phyloP scores from a whole-genome alignment of 768 basidiomycete genomes.

The Auriscalpium microsporum region DNA sequence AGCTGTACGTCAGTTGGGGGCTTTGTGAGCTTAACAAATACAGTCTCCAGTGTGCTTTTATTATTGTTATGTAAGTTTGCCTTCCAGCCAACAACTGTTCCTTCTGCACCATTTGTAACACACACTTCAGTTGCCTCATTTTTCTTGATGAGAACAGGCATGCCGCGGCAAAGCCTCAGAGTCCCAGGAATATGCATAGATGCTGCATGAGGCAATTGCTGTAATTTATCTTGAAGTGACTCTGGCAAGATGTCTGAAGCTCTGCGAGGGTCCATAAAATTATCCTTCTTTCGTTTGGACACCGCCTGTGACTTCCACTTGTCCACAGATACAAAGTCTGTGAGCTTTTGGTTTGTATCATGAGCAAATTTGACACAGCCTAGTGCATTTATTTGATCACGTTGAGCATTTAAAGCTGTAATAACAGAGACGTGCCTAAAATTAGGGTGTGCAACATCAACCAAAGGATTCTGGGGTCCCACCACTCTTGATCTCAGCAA shows the following conservation, averaged over 20 bases:
- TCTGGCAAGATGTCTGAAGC: background rate
- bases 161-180: constrained; percentile 14
- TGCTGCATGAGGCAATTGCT: constrained; percentile 14
- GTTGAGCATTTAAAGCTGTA: constrained; percentile 27
- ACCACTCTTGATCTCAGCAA: constrained; percentile 24
- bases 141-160: constrained; percentile 18
- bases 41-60: background rate
- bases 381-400: constrained; percentile 30
- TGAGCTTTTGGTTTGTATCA: constrained; percentile 21
- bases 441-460: constrained; percentile 7
- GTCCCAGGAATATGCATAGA: constrained; percentile 14
- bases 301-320: background rate
- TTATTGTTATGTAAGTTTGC: background rate
- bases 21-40: constrained; percentile 12
- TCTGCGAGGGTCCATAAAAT: background rate
- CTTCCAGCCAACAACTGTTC: constrained; percentile 10
- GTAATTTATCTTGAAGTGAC: constrained; percentile 12
- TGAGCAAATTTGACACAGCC: constrained; percentile 25
- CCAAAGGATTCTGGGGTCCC: constrained; percentile 1
- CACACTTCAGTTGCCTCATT: constrained; percentile 19
- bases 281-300: background rate
- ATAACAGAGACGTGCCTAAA: constrained; percentile 32
- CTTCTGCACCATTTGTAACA: constrained; percentile 20
- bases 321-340: constrained; percentile 21
- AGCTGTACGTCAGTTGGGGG: constrained; percentile 4